Conservation (phyloP, 2,329 filamentous ascomycete genomes). For the Aspergillus sp. region DNA sequence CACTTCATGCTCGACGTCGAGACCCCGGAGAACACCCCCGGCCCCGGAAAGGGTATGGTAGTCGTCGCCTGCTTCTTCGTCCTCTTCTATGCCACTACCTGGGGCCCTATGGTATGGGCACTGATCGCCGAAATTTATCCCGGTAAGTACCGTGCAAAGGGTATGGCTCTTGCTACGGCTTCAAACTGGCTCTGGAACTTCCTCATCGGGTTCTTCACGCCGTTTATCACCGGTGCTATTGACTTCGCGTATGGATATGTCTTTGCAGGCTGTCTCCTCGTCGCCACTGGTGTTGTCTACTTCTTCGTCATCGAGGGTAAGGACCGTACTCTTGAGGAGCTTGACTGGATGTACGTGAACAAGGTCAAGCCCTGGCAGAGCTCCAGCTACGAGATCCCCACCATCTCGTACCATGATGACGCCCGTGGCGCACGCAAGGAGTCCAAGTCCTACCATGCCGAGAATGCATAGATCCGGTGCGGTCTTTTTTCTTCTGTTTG, state of each 20-base stretch:
- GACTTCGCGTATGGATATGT: constrained; percentile 75
- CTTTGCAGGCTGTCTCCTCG: constrained; percentile 69
- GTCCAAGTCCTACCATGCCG: constrained; percentile 24
- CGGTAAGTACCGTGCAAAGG: constrained; percentile 62
- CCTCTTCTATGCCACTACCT: constrained; percentile 64
- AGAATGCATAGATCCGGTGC: constrained; percentile 24
- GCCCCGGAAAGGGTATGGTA: constrained; percentile 66
- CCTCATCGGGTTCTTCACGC: constrained; percentile 72
- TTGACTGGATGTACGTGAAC: constrained; percentile 71
- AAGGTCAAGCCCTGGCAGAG: constrained; percentile 61
- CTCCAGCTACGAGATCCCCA: constrained; percentile 44
- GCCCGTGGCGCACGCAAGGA: constrained; percentile 24
- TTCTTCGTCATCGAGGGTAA: constrained; percentile 76
- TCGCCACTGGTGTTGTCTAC: constrained; percentile 63
- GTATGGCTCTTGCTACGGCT: constrained; percentile 75
- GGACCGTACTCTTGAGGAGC: constrained; percentile 69
- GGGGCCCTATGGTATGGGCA: constrained; percentile 62
- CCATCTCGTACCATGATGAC: constrained; percentile 16
- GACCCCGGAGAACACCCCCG: constrained; percentile 45
- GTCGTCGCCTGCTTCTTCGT: constrained; percentile 73
- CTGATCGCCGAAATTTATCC: constrained; percentile 47
- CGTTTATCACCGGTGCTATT: constrained; percentile 71
- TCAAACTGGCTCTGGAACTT: constrained; percentile 78
- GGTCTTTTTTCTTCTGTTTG: neutral
- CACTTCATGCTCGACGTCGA: constrained; percentile 41